Conservation (phyloP, 495 filamentous ascomycete genomes). For the Choiromyces venosus region DNA sequence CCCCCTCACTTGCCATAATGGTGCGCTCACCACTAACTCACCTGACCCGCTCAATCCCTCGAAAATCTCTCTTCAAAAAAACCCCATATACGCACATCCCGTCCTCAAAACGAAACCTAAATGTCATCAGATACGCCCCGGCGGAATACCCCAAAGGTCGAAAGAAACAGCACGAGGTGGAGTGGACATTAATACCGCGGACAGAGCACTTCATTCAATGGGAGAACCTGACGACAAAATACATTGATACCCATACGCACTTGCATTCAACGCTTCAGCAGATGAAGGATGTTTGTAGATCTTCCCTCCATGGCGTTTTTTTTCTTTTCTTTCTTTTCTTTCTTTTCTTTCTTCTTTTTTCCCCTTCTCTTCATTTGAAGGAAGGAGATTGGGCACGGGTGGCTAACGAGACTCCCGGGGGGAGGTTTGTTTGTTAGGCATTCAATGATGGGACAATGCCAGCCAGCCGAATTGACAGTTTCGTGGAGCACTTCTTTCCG, state of each 20-base stretch:
- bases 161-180: not conserved
- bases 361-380: not conserved
- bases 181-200: not conserved
- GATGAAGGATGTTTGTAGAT: slow-evolving; percentile 17
- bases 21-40: not conserved
- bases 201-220: slow-evolving; percentile 2
- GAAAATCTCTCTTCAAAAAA: not conserved
- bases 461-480: not conserved
- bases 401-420: not conserved
- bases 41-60: not conserved
- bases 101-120: not conserved
- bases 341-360: not conserved
- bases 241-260: slow-evolving; percentile 19
- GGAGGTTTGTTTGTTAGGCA: not conserved
- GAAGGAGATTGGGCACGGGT: not conserved
- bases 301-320: not conserved
- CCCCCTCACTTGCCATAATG: not conserved
- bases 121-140: not conserved
- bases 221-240: not conserved
- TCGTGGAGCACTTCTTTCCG: not conserved
- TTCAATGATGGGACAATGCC: not conserved
- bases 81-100: not conserved
- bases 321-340: not conserved
- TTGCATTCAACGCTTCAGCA: slow-evolving; percentile 13
- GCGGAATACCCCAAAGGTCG: not conserved